phyloP scores from a whole-genome alignment of 202 grass and related monocot species.

The Sporobolus alterniflorus region DNA sequence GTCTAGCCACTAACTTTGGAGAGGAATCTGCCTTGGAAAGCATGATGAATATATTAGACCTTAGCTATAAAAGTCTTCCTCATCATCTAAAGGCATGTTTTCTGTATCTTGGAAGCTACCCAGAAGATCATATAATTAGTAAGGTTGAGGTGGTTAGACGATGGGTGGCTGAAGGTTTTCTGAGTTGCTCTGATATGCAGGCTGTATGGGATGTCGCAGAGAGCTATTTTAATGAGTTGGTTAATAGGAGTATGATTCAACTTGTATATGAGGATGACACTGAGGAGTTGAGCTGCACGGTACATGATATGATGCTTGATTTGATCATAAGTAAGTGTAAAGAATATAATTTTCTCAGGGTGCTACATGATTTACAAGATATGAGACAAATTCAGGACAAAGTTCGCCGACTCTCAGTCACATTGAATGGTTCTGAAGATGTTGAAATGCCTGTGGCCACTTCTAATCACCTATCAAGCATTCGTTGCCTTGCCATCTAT shows the following conservation, averaged over 20 bases:
- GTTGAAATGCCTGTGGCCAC: not conserved
- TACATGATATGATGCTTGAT: conserved; percentile 45
- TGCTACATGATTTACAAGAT: not conserved
- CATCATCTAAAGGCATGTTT: conserved; percentile 10
- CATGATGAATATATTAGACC: not conserved
- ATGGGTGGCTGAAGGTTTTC: conserved; percentile 51
- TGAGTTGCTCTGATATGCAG: not conserved
- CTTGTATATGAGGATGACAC: not conserved
- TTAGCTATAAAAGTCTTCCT: conserved; percentile 3
- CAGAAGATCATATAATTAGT: conserved; percentile 11
- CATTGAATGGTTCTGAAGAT: not conserved
- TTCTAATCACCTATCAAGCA: not conserved
- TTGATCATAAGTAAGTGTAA: not conserved
- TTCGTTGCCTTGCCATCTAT: conserved; percentile 22
- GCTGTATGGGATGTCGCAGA: not conserved
- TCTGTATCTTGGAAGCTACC: conserved; percentile 26
- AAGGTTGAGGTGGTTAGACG: not conserved
- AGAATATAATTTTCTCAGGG: conserved; percentile 27
- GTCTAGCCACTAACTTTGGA: not conserved
- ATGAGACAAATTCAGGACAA: not conserved
- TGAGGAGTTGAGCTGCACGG: no score
- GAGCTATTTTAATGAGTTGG: conserved; percentile 44
- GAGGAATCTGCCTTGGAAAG: not conserved
- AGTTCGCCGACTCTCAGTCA: not conserved
- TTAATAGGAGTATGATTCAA: conserved; percentile 24